A percentile compares a stretch with the other conserved stretches of the same genome.
Evolutionary conservation across 108 stramenopile species (phyloP).

Genomic region (Heterococcus sp.): DNA sequence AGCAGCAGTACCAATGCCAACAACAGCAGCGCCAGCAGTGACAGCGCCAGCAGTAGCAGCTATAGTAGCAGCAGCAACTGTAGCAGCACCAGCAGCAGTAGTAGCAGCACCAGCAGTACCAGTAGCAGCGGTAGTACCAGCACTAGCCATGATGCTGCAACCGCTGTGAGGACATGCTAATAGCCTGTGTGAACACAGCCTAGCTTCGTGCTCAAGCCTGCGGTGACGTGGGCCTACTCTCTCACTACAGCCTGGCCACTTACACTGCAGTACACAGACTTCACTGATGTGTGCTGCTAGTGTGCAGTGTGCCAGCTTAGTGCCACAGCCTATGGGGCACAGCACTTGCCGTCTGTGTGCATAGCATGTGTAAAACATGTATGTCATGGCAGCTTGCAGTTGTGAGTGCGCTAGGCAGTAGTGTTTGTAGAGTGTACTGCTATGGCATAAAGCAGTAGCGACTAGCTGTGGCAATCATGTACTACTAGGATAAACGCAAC

Average conservation of each 20-base stretch:
- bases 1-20: background rate
- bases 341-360: constrained; percentile 21
- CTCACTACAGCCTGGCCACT: constrained; percentile 37
- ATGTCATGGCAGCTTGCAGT: too few species aligned
- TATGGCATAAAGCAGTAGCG: too few species aligned
- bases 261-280: constrained; percentile 9
- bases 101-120: background rate
- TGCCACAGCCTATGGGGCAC: constrained; percentile 29
- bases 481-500: too few species aligned
- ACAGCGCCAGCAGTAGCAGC: background rate
- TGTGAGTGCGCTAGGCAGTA: too few species aligned
- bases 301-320: constrained; percentile 3
- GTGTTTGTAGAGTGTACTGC: too few species aligned
- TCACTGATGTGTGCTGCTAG: constrained; percentile 10
- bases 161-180: constrained; percentile 16
- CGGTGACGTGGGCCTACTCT: constrained; percentile 10
- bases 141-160: background rate
- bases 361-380: too few species aligned
- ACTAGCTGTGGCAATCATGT: too few species aligned
- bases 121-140: too few species aligned
- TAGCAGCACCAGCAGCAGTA: background rate
- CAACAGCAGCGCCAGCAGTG: background rate
- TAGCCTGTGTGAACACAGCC: constrained; percentile 14
- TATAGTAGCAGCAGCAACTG: background rate
- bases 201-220: constrained; percentile 12